Evolutionary conservation across 257 asterid species (phyloP).

Genomic region (Misopates orontium): DNA sequence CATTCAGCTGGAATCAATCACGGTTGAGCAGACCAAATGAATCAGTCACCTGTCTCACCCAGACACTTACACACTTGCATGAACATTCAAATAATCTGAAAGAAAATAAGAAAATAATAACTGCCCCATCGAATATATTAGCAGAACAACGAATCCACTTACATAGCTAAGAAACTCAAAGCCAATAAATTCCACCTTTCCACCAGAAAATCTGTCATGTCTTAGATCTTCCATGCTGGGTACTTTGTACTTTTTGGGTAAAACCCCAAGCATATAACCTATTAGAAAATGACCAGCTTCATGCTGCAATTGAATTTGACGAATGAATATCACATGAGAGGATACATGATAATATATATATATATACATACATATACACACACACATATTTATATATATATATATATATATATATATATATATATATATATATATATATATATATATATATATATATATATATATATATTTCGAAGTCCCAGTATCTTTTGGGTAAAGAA

Average conservation of each 20-base stretch:
- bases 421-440: no score
- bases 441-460: no score
- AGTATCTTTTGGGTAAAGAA: no score
- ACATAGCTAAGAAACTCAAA: conserved; percentile 67
- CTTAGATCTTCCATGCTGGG: conserved; percentile 58
- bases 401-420: no score
- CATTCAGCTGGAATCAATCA: no score
- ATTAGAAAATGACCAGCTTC: conserved; percentile 85
- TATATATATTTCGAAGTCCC: no score
- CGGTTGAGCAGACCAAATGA: no score
- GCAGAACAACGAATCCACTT: conserved; percentile 30
- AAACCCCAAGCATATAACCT: conserved; percentile 71
- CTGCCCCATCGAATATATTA: neutral
- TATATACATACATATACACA: no score
- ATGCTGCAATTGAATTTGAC: conserved; percentile 48
- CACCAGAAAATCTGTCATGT: conserved; percentile 52
- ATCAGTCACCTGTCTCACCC: conserved; percentile 8
- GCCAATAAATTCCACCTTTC: conserved; percentile 61
- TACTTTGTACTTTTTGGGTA: conserved; percentile 60
- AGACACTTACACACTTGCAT: conserved; percentile 5
- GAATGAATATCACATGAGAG: neutral
- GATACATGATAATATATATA: neutral
- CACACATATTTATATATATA: no score
- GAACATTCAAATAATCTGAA: neutral
- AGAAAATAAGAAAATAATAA: neutral